Conservation (phyloP, 129 eudicot genomes). For the Helichrysum umbraculigerum region DNA sequence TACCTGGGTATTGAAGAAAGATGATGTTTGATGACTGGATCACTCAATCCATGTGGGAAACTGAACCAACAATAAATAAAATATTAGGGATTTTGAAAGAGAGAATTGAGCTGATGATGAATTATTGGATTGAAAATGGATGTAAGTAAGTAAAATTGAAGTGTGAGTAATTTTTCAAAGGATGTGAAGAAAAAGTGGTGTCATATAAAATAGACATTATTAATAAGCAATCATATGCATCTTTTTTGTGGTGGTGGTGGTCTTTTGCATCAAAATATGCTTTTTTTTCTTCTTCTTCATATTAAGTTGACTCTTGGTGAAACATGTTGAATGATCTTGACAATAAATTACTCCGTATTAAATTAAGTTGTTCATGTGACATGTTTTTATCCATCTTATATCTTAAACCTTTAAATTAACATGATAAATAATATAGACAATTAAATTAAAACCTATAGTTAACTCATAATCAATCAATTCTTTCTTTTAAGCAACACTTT, state of each 20-base stretch:
- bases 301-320: slow-evolving; percentile 24
- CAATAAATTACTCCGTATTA: neutral
- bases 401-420: neutral
- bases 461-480: too few species aligned
- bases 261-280: slow-evolving; percentile 14
- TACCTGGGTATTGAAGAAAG: slow-evolving; percentile 40
- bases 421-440: too few species aligned
- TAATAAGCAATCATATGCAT: slow-evolving; percentile 36
- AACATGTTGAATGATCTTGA: slow-evolving; percentile 19
- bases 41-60: slow-evolving; percentile 25
- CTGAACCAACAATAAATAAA: slow-evolving; percentile 9
- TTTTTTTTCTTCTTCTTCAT: neutral
- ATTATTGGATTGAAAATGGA: slow-evolving; percentile 32
- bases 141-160: slow-evolving; percentile 13
- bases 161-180: slow-evolving; percentile 21
- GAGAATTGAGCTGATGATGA: slow-evolving; percentile 12
- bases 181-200: slow-evolving; percentile 27
- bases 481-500: too few species aligned
- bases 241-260: slow-evolving; percentile 27
- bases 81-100: slow-evolving; percentile 1
- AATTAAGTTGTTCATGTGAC: slow-evolving; percentile 18
- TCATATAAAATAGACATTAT: slow-evolving; percentile 21
- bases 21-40: slow-evolving; percentile 18
- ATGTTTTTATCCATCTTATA: neutral
- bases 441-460: too few species aligned